phyloP scores from a whole-genome alignment of 345 rosid species.

The Fremontodendron californicum region DNA sequence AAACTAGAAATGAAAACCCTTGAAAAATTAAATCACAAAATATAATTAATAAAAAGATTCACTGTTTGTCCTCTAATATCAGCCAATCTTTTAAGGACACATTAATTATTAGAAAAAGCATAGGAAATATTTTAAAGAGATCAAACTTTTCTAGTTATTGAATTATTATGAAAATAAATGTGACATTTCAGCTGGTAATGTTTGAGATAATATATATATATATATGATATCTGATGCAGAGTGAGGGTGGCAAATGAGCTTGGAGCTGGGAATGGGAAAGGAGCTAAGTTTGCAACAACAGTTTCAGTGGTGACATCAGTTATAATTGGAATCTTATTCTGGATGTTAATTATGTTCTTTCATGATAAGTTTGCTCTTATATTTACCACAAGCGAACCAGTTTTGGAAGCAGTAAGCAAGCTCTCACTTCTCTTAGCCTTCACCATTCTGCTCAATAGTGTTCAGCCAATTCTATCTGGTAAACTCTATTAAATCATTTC shows the following conservation, averaged over 20 bases:
- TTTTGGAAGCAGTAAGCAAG: constrained; percentile 49
- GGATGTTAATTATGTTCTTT: constrained; percentile 42
- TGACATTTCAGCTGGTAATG: not conserved
- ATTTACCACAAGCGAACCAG: constrained; percentile 55
- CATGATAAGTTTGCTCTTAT: constrained; percentile 46
- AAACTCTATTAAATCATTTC: not conserved
- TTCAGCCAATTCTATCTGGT: constrained; percentile 89
- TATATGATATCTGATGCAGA: constrained; percentile 34
- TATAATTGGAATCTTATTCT: constrained; percentile 54
- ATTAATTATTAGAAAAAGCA: too few species aligned
- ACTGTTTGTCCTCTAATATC: too few species aligned
- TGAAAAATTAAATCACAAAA: too few species aligned
- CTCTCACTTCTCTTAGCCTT: constrained; percentile 66
- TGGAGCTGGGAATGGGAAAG: constrained; percentile 86
- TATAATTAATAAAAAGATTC: too few species aligned
- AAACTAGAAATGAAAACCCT: too few species aligned
- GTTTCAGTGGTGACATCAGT: constrained; percentile 57
- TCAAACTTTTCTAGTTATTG: not conserved
- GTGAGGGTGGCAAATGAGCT: constrained; percentile 88
- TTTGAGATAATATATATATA: not conserved
- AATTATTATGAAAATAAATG: not conserved
- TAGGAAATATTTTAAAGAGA: too few species aligned
- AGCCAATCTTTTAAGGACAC: too few species aligned
- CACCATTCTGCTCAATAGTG: constrained; percentile 78
- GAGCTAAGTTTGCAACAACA: constrained; percentile 68